phyloP scores from a whole-genome alignment of 768 basidiomycete genomes.

The Dioszegia hungarica region DNA sequence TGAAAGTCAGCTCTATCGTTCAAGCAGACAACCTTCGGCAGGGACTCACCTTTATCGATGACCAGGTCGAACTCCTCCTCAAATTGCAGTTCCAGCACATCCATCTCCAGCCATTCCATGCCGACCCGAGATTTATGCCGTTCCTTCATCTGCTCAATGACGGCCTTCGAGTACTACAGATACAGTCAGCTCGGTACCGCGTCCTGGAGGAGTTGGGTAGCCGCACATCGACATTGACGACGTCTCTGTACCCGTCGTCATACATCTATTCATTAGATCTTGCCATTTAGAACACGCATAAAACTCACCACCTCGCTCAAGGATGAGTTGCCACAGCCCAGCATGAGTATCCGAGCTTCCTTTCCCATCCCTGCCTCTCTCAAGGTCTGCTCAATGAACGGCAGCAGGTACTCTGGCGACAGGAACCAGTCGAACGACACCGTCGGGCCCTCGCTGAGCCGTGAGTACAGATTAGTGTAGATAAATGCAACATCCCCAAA shows the following conservation, averaged over 20 bases:
- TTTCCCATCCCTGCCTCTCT: slow-evolving; percentile 22
- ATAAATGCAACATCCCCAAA: too few relatives aligned
- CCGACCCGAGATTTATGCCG: slow-evolving; percentile 34
- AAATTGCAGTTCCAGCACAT: slow-evolving; percentile 46
- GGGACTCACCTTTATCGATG: slow-evolving; percentile 44
- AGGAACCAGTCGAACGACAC: slow-evolving; percentile 50
- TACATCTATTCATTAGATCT: slow-evolving; percentile 36
- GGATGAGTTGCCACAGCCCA: slow-evolving; percentile 46
- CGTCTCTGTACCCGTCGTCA: slow-evolving; percentile 47
- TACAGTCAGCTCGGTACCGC: neutral
- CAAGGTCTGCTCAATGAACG: slow-evolving; percentile 25
- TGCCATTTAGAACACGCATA: neutral
- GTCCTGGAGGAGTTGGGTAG: neutral
- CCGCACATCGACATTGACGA: slow-evolving; percentile 50
- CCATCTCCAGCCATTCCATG: slow-evolving; percentile 50
- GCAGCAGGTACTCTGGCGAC: slow-evolving; percentile 39
- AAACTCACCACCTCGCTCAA: slow-evolving; percentile 41
- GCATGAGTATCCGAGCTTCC: slow-evolving; percentile 36
- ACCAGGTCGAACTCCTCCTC: slow-evolving; percentile 46
- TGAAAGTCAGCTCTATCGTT: slow-evolving; percentile 4
- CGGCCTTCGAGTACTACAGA: slow-evolving; percentile 38
- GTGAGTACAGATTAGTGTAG: too few relatives aligned
- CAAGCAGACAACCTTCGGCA: neutral
- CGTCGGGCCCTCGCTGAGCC: slow-evolving; percentile 35
- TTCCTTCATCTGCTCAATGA: slow-evolving; percentile 47